These are phyloP conservation scores for Eimeria falciformis DNA, from an alignment of 169 alveolate genomes.

Conservation along the genomic window DNA sequence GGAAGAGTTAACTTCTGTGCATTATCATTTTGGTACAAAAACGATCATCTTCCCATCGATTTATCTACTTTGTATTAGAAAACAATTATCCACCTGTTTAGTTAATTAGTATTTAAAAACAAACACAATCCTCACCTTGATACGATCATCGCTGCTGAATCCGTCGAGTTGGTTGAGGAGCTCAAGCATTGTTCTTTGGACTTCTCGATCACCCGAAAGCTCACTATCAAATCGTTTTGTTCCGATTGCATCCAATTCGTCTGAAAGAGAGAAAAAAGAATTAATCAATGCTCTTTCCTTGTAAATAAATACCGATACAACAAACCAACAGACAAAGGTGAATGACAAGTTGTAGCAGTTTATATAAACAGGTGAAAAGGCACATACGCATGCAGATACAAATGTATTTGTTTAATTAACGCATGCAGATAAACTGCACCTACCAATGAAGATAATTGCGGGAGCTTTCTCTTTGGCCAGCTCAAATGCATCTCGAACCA, in stretches of 20 bases:
- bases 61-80: too few species aligned
- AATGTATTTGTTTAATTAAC: too few species aligned
- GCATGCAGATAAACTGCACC: conserved; percentile 47
- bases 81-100: too few species aligned
- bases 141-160: conserved; percentile 93
- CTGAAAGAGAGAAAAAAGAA: conserved; percentile 57
- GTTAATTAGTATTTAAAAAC: too few species aligned
- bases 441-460: conserved; percentile 97
- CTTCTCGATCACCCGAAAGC: conserved; percentile 98
- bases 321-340: too few species aligned
- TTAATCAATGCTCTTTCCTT: background rate
- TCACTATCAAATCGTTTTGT: conserved; percentile 91
- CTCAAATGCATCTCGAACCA: conserved; percentile 98
- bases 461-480: conserved; percentile 99
- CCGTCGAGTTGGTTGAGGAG: conserved; percentile 98
- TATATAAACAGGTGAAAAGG: too few species aligned
- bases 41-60: too few species aligned
- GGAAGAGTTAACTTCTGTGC: too few species aligned
- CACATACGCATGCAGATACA: too few species aligned
- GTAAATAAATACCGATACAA: too few species aligned
- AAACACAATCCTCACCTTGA: conserved; percentile 83
- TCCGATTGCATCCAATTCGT: conserved; percentile 99
- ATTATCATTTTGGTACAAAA: too few species aligned
- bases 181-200: conserved; percentile 99
- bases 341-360: too few species aligned